Base-by-base conservation (phyloP, 495 filamentous ascomycete species). In the Xylona heveae region DNA sequence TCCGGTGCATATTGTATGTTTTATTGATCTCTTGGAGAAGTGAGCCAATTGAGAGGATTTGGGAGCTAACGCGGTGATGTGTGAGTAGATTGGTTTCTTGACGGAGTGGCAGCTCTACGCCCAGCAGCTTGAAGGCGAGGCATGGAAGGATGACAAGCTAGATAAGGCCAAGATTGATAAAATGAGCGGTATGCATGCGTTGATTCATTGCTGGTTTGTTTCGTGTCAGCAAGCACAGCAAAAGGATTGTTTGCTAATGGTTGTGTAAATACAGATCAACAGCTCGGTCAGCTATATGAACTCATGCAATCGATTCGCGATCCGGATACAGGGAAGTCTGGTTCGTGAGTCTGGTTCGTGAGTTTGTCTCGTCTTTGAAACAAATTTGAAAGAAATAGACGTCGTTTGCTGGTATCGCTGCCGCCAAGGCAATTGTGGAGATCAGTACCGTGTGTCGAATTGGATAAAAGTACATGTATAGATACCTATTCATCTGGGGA, bases 61-160 rank as follows among this genome's bases (percentile, higher is more conserved):
- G 5, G 19, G n/a, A 29, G 9, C 4, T 14, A 8, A 40, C 17
- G 6, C 16, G 29, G 5, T 12, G 14, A 4, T n/a, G 14, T 24
- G 19, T 34, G 20, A 21, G 23, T 34, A 91, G 83, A 76, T 94
- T 40, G 88, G 88, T 3, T 97, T 97, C 47, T 58, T 95, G 42
- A 85, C 78, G 0, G 83, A 94, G 53, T 97, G 88, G 88, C 88
- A 95, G 48, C 50, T 77, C 19, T 97, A 95, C 45, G 84, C 79
- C 6, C 85, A 97, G 50, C 66, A 74, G 41, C 46, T 99, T 12
- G 88, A 95, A 42, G 82, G 83, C 0, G 74, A 90, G 25, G 49
- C 61, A 0, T 94, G 88, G 84, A 52, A 54, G 22, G 83, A 71
- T 0, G 80, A 73, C 35, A 78, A 68, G 42, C 48, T 93, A 47